These are phyloP conservation scores for Hyaloscypha hepaticicola DNA, from an alignment of 495 filamentous ascomycete genomes.

Conservation along the genomic window DNA sequence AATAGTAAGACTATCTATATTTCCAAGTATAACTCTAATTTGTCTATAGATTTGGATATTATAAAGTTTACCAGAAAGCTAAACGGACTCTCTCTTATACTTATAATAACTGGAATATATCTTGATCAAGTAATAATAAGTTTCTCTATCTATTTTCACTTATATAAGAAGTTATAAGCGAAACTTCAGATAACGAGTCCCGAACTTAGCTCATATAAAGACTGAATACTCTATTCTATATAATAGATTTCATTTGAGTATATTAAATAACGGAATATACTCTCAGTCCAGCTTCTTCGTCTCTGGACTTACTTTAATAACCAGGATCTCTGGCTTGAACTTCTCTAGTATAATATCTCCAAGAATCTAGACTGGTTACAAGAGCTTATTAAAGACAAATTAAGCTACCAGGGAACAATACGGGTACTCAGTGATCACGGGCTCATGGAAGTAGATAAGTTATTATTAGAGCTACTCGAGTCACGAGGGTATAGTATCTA, in stretches of 20 bases:
- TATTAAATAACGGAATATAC: too few species aligned
- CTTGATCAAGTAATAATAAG: slow-evolving; percentile 31
- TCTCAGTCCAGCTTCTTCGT: too few species aligned
- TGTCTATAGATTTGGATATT: slow-evolving; percentile 26
- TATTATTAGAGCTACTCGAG: slow-evolving; percentile 21
- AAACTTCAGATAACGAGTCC: slow-evolving; percentile 31
- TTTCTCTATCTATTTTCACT: slow-evolving; percentile 24
- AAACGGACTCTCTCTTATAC: slow-evolving; percentile 33
- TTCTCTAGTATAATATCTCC: slow-evolving; percentile 24
- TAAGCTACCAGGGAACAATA: slow-evolving; percentile 23
- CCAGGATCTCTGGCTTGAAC: too few species aligned
- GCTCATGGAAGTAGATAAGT: too few species aligned
- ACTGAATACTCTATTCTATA: too few species aligned
- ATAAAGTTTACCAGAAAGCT: slow-evolving; percentile 28
- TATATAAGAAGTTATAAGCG: slow-evolving; percentile 33
- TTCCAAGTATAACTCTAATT: neutral
- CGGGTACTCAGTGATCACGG: slow-evolving; percentile 33
- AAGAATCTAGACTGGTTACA: slow-evolving; percentile 18
- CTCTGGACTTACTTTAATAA: too few species aligned
- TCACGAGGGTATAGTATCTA: slow-evolving; percentile 39
- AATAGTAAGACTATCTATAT: slow-evolving; percentile 21
- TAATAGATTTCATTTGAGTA: too few species aligned
- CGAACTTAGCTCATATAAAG: too few species aligned
- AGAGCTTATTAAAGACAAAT: slow-evolving; percentile 18
- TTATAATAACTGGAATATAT: too few species aligned